phyloP scores from a whole-genome alignment of 1,139 yeast species.

The Candida frijolesensis region DNA sequence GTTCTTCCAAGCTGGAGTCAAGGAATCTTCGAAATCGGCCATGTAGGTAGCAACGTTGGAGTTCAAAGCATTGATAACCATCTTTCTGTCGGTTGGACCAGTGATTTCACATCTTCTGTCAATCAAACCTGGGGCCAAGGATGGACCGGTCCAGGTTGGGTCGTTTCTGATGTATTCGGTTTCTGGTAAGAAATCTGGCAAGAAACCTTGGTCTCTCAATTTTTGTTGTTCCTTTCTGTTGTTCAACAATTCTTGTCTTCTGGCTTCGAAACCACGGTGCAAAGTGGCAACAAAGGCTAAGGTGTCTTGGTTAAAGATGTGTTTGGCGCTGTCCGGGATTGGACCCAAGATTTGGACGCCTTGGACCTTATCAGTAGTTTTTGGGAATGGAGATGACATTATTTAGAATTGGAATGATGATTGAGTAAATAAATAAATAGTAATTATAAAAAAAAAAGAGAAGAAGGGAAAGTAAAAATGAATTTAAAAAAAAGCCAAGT shows the following conservation, averaged over 20 bases:
- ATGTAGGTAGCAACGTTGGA: constrained; percentile 88
- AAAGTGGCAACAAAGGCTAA: constrained; percentile 72
- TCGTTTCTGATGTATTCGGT: constrained; percentile 72
- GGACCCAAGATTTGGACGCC: constrained; percentile 71
- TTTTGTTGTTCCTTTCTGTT: constrained; percentile 63
- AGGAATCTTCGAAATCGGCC: constrained; percentile 95
- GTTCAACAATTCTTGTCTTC: constrained; percentile 60
- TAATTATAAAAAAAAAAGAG: not conserved
- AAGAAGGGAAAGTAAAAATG: not conserved
- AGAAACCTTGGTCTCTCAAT: constrained; percentile 64
- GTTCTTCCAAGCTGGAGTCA: constrained; percentile 94
- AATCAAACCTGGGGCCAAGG: constrained; percentile 72
- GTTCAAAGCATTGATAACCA: constrained; percentile 92
- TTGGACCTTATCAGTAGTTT: constrained; percentile 51
- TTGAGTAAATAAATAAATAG: constrained; percentile 3
- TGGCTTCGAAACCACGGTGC: constrained; percentile 68
- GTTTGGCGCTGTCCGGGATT: constrained; percentile 59
- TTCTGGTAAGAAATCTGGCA: constrained; percentile 76
- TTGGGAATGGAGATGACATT: constrained; percentile 57
- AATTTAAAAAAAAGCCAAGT: not conserved
- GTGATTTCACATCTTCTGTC: constrained; percentile 86
- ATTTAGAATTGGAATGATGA: constrained; percentile 9
- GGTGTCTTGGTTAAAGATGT: constrained; percentile 69
- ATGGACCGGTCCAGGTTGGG: constrained; percentile 78
- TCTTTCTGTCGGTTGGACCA: constrained; percentile 88